Evolutionary conservation across 176 grass and related monocot genomes (phyloP).

Genomic region (Alloteropsis semialata): DNA sequence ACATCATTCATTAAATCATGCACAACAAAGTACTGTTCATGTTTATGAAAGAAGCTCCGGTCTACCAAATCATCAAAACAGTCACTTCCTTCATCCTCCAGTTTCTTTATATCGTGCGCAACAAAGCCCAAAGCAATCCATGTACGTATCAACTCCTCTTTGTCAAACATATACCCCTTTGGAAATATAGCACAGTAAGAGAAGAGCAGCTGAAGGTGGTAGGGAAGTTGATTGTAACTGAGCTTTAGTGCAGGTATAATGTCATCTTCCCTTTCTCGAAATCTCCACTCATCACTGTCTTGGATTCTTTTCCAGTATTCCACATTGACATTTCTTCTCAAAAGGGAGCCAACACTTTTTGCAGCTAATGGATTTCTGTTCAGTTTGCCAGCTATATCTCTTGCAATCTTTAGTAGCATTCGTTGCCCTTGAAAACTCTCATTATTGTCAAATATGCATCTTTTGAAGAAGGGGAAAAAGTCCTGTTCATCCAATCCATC

Average conservation of each 20-base stretch:
- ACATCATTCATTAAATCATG: conserved; percentile 57
- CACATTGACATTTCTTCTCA: conserved; percentile 2
- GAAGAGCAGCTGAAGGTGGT: conserved; percentile 35
- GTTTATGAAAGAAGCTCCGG: conserved; percentile 35
- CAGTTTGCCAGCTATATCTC: conserved; percentile 32
- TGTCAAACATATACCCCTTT: conserved; percentile 43
- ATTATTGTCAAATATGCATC: conserved; percentile 45
- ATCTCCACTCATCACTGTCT: background rate
- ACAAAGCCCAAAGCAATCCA: conserved; percentile 54
- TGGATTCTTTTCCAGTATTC: conserved; percentile 27
- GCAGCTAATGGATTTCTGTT: conserved; percentile 49
- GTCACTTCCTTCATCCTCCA: conserved; percentile 16
- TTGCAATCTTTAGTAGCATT: conserved; percentile 30
- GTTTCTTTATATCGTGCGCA: background rate
- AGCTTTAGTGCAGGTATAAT: too few species aligned
- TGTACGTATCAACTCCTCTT: conserved; percentile 29
- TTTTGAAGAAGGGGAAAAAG: conserved; percentile 42
- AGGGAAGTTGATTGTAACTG: conserved; percentile 34
- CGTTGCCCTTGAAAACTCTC: background rate
- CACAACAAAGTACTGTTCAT: background rate
- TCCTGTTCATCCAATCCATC: conserved; percentile 27
- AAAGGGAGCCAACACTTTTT: conserved; percentile 43
- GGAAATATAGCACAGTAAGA: conserved; percentile 49
- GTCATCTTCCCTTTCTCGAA: too few species aligned
- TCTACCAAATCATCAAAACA: conserved; percentile 31